phyloP scores from a whole-genome alignment of 192 early-diverging fungal species.

The Backusella morwellensis region DNA sequence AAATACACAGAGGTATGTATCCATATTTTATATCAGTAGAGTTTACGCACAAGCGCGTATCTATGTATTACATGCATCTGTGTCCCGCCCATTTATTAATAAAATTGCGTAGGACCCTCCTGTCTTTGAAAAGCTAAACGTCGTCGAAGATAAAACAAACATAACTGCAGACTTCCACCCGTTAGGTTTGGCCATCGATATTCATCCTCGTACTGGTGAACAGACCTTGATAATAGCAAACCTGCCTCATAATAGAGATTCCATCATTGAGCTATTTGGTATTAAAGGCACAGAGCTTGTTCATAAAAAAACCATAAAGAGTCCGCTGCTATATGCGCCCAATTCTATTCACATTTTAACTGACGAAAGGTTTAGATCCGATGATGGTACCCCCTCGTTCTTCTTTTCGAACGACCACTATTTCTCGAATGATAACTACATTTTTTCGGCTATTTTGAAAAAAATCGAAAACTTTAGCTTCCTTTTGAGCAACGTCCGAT shows the following conservation, averaged over 20 bases:
- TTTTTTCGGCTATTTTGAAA: slow-evolving; percentile 12
- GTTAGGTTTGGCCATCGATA: slow-evolving; percentile 24
- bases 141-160: neutral
- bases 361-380: slow-evolving; percentile 6
- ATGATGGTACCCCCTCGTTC: slow-evolving; percentile 35
- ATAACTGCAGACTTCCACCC: slow-evolving; percentile 23
- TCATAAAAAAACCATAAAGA: slow-evolving; percentile 15
- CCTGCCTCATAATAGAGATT: neutral
- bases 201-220: neutral
- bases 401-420: slow-evolving; percentile 32
- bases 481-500: slow-evolving; percentile 13
- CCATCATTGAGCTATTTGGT: slow-evolving; percentile 21
- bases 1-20: slow-evolving; percentile 17
- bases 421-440: neutral
- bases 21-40: neutral
- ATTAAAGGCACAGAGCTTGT: neutral
- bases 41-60: neutral
- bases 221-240: slow-evolving; percentile 18
- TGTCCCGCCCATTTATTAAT: neutral
- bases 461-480: slow-evolving; percentile 27
- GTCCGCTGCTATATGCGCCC: slow-evolving; percentile 13
- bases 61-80: neutral
- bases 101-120: neutral
- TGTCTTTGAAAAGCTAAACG: neutral
- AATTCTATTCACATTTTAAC: slow-evolving; percentile 25